A percentile compares a stretch with the other conserved stretches of the same genome.
Conservation (phyloP, 2,329 filamentous ascomycete genomes). For the Colletotrichum simmondsii region DNA sequence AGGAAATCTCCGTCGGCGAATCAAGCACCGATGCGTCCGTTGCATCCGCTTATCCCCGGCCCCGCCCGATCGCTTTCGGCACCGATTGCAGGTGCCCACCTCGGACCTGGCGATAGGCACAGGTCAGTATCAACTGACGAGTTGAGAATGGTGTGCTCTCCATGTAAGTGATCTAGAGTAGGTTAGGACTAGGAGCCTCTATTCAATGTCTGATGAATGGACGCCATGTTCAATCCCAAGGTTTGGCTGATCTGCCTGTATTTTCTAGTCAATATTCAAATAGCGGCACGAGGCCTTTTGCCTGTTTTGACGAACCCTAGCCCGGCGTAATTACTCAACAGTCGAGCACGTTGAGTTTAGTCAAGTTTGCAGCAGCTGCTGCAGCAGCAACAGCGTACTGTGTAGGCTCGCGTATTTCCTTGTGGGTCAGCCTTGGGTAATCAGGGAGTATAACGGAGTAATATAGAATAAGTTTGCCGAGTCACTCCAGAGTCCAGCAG, state of each 20-base stretch:
- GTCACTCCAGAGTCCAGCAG: neutral
- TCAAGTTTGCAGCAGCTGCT: neutral
- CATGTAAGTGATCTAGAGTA: neutral
- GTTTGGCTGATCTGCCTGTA: neutral
- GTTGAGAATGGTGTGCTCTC: neutral
- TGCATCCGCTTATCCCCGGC: slow-evolving; percentile 30
- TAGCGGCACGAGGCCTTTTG: neutral
- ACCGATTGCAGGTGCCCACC: slow-evolving; percentile 16
- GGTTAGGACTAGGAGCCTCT: neutral
- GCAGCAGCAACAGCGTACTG: neutral
- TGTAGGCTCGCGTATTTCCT: neutral
- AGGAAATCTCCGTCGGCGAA: slow-evolving; percentile 25
- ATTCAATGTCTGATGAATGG: neutral
- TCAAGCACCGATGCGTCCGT: slow-evolving; percentile 15
- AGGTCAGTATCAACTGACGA: neutral
- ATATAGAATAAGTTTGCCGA: neutral
- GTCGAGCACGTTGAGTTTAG: neutral
- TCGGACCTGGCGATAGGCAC: neutral
- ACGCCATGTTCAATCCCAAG: neutral
- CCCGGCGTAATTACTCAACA: neutral
- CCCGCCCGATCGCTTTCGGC: slow-evolving; percentile 5
- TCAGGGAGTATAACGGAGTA: neutral
- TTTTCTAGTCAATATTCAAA: neutral
- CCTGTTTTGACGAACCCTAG: slow-evolving; percentile 7
- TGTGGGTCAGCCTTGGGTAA: neutral